Base-by-base conservation (phyloP, 148 eudicot genomes). In the Chenopodium berlandieri region DNA sequence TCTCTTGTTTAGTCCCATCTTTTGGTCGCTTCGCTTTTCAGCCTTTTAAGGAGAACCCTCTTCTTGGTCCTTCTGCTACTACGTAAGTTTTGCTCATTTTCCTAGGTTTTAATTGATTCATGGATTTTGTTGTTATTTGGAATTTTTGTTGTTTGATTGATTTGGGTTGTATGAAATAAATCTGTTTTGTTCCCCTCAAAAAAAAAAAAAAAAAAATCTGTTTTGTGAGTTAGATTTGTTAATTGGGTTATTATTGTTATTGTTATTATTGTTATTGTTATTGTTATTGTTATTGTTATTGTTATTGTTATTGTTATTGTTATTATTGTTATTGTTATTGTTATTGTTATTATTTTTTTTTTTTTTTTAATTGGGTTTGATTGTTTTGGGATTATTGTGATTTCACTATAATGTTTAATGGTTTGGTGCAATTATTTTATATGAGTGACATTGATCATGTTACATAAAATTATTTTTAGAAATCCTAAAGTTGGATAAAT, bases 31-130 rank as follows among this genome's bases (percentile, higher is more conserved):
- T 95, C 77, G 88, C 98, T 30, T 94, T 94, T 81, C 95, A 94
- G 85, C 95, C 98, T 69, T 88, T 90, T 17, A 93, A 90, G 81
- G 93, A 94, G 76, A 94, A 94, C 69, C 94, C 92, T 66, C 92
- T 94, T 44, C 95, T 94, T 3, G 98, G 98, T 13, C 98, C 98
- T 63, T 91, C 97, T n/a, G 84, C 98, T 64, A 32, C 89, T 46
- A 85, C 98, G 98, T 94, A 89, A 85, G 89, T 81, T 46, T 2
- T 54, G 48, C 27, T 44, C 65, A 6, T 22, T 40, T 34, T 7
- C 5, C 47, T 12, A 1, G 25, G 23, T 23, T 56, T 50, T 7
- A 25, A 11, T 17, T 56, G 62, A 14, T 56, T 56, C 20, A 2
- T 56, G 4, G 14, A 3, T 54, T 54, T 13, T 54, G 1, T 13